Percentiles rank a stretch among this genome's conserved stretches.
phyloP scores from a whole-genome alignment of 768 basidiomycete species.

The Rhodosporidiobolus sp. region DNA sequence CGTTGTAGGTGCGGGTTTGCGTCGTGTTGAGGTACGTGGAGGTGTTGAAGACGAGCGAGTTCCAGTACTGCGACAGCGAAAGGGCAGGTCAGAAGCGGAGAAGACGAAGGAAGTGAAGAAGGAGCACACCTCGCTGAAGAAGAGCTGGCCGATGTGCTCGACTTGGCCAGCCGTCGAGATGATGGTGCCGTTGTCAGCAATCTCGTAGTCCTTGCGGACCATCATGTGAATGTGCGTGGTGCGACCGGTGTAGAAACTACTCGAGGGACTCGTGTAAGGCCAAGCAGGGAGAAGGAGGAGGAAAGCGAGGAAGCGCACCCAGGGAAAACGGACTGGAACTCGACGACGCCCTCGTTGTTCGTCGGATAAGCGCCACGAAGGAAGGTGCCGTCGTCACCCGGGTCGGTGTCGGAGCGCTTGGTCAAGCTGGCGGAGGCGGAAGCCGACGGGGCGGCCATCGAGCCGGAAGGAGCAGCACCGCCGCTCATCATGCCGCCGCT shows the following conservation, averaged over 20 bases:
- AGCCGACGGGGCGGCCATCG: neutral
- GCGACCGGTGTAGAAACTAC: slow-evolving; percentile 44
- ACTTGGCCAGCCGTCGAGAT: slow-evolving; percentile 47
- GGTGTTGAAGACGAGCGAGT: slow-evolving; percentile 45
- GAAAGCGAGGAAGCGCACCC: neutral
- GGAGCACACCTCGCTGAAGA: slow-evolving; percentile 48
- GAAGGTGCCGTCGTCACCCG: slow-evolving; percentile 47
- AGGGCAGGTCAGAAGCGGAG: neutral
- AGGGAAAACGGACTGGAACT: slow-evolving; percentile 49
- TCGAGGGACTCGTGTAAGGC: neutral
- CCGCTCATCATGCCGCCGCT: neutral
- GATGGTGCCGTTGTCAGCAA: slow-evolving; percentile 42
- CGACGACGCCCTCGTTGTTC: slow-evolving; percentile 50
- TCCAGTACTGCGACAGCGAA: slow-evolving; percentile 38
- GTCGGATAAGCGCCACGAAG: slow-evolving; percentile 51
- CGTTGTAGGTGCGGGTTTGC: slow-evolving; percentile 46
- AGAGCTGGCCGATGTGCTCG: slow-evolving; percentile 51
- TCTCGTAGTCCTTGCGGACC: slow-evolving; percentile 45
- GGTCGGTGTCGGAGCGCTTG: slow-evolving; percentile 3
- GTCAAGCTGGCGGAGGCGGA: too few species aligned
- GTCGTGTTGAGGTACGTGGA: slow-evolving; percentile 47
- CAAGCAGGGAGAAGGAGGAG: neutral
- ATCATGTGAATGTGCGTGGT: slow-evolving; percentile 52
- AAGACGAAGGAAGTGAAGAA: too few species aligned
- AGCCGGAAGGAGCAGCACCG: neutral